Conservation (phyloP, 345 rosid species). For the Citrus reticulata region DNA sequence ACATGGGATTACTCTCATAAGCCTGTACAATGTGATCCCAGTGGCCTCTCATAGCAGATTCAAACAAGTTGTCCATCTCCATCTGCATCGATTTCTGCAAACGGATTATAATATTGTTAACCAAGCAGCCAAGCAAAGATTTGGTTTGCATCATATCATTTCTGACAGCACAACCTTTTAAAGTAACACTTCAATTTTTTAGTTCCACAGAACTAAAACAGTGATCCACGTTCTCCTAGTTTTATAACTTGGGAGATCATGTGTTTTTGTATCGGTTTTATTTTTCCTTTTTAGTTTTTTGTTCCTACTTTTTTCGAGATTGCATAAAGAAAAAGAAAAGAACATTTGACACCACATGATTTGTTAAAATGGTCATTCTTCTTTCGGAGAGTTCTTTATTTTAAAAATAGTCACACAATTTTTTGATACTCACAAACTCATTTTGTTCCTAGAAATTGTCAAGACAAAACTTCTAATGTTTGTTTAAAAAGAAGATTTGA, state of each 20-base stretch:
- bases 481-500: no score
- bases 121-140: neutral
- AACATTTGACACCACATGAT: no score
- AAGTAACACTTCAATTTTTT: neutral
- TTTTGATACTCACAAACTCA: no score
- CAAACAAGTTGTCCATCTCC: neutral
- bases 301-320: no score
- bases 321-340: no score
- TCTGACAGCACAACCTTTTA: neutral
- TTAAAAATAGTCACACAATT: no score
- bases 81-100: neutral
- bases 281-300: no score
- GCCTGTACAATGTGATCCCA: neutral
- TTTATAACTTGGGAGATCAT: no score
- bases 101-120: neutral
- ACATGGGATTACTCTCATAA: neutral
- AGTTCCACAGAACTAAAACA: neutral
- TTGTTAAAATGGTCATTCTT: no score
- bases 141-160: neutral
- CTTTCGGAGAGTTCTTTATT: no score
- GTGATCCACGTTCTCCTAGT: neutral
- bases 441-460: fast-evolving
- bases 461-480: no score
- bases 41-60: neutral
- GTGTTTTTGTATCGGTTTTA: no score